These are phyloP conservation scores for Ophiostoma sp. DNA, from an alignment of 2,329 filamentous ascomycete genomes.

Conservation along the genomic window DNA sequence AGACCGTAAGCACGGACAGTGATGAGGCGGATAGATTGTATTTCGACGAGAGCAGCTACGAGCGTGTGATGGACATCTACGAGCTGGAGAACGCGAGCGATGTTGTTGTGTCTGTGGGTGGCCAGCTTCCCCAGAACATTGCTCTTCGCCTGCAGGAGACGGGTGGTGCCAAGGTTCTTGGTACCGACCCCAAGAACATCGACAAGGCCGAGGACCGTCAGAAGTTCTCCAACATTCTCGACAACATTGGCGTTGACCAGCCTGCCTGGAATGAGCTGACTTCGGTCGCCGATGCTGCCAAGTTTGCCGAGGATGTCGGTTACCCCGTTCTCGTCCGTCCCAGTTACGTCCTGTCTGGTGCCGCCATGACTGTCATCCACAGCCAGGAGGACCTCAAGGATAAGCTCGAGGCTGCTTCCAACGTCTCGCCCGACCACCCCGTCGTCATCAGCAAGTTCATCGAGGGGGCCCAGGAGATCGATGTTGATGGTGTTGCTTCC, in stretches of 20 bases:
- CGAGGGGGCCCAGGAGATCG: conserved; percentile 92
- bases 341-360: conserved; percentile 92
- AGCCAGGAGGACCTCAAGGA: conserved; percentile 87
- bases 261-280: conserved; percentile 97
- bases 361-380: conserved; percentile 96
- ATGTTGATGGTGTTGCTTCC: conserved; percentile 89
- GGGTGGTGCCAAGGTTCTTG: conserved; percentile 85
- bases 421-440: conserved; percentile 92
- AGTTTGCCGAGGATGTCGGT: conserved; percentile 79
- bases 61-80: conserved; percentile 98
- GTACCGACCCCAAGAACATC: conserved; percentile 90
- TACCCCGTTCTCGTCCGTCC: conserved; percentile 96
- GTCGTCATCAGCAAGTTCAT: conserved; percentile 99
- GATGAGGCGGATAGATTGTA: conserved; percentile 90
- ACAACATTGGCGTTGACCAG: conserved; percentile 95
- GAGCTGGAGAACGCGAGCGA: conserved; percentile 83
- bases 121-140: conserved; percentile 96
- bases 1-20: conserved; percentile 81
- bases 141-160: conserved; percentile 89
- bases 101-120: conserved; percentile 93
- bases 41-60: conserved; percentile 95
- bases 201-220: conserved; percentile 98
- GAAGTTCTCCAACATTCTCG: conserved; percentile 96
- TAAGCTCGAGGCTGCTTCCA: conserved; percentile 86
- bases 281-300: conserved; percentile 81